Base-by-base conservation (phyloP, 129 eudicot species). In the Escallonia rubra region DNA sequence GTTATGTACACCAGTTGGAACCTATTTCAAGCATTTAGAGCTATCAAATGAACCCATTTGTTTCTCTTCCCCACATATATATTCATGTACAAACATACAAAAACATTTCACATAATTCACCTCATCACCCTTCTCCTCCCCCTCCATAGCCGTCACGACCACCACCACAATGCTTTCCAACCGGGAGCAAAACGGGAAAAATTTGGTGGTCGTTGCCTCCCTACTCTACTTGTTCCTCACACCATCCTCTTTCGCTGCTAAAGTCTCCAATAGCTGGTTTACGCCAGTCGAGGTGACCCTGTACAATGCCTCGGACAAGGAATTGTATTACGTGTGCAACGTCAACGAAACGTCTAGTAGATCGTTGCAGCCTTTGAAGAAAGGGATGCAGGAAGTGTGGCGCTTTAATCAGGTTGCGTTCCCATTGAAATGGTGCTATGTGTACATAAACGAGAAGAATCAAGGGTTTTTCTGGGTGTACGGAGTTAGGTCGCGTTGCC, bases 381-480 rank as follows among this genome's bases (percentile, higher is more conserved):
- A 10, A 4, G 43, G 43, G 11, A 14, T 11, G 7, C 66, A 62
- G 43, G 5, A 9, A 12, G 13, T 14, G 4, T 62, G 66, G 66
- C 43, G n/a, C 15, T 62, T 43, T 8, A 41, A 16, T 11, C 82
- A 72, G 11, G 40, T 72, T 16, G 82, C 78, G 0, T 78, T 72
- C 57, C 82, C 82, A 1, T 59, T 78, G 78, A 59, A 77, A n/a
- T 78, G 82, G 82, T 66, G 77, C 53, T 78, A 53, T 54, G 2
- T 78, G 40, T 78, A 72, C 68, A 23, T 78, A 3, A 55, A 62
- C 51, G 65, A 45, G 4, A 10, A 41, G 9, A 59, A 43, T 7
- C 23, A 70, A 10, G 81, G 81, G 16, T 77, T 77, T 54, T 77
- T 77, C 65, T 77, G 81, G 81, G 76, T 68, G 2, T 77, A 70